Evolutionary conservation across 306 rosid species (phyloP), one percentile per base, ranked within the genome.

Genomic region (cucumber (Cucumis sativus)): DNA sequence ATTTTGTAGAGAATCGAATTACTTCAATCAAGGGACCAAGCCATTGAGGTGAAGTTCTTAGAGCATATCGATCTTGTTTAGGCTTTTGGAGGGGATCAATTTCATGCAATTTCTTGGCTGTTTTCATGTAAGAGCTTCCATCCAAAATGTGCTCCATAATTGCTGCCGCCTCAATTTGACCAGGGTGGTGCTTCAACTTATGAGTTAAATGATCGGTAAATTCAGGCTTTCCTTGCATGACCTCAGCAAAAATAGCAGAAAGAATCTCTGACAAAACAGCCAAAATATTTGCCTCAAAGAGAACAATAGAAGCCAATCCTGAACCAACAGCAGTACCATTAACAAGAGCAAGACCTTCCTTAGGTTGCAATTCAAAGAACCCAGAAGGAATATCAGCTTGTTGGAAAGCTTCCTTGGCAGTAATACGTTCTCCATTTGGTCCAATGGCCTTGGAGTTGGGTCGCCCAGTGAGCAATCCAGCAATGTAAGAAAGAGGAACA

Each of bases 11-110:
- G n/a, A 71, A 93, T 25, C 98, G 79, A 3, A 93, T 93, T 13
- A 93, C 98, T 82, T 93, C 98, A 67, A 93, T 85, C 30, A 78
- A 86, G 11, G 98, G 98, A 43, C 98, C 98, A 21, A 93, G 96
- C 98, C 98, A 93, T 68, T 93, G 98, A 0, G 98, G 98, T 20
- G 98, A 93, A 35, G 98, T 93, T 66, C 98, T 75, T 7, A 93
- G 89, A 2, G 98, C 98, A 7, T 93, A 93, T 0, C 96, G 88
- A 28, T 93, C 98, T 47, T 89, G 96, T 76, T 91, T 93, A 0
- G 98, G 98, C 80, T 93, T 93, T 60, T 88, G 97, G 20, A 93
- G 62, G 33, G 98, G 96, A 18, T 93, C 98, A 0, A 64, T 84
- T 79, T 91, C 93, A 0, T 93, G 98, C 54, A 93, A 75, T 56